Evolutionary conservation across 2,329 filamentous ascomycete species (phyloP), one percentile per base, ranked within the genome.

Genomic region (Endothia cerciana): DNA sequence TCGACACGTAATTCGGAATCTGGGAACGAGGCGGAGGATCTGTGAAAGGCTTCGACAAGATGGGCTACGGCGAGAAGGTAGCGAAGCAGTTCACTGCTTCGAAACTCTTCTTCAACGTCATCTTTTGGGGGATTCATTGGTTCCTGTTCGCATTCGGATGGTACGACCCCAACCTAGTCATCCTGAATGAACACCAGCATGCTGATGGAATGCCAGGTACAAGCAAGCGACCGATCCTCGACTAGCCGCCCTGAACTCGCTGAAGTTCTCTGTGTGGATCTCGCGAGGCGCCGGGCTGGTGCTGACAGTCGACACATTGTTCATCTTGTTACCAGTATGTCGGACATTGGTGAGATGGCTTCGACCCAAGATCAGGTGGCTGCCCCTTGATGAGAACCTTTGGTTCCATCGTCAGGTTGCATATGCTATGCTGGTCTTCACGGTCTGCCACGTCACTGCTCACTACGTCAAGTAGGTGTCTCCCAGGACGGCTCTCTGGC

Each of bases 321-420:
- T 98, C 70, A 97, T 99, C 73, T 80, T 99, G 36, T 83, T 99
- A 67, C 95, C 95, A 7, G 97, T 99, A 83, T 99, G 94, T 82
- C 87, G 95, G 71, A 98, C 94, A 67, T 81, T 98, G 40, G 86
- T 99, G 75, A 88, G 92, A 76, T 91, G 88, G 75, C 78, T 98
- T 65, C 87, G 95, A 70, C 95, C 95, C 33, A 97, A 96, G 82
- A 80, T 97, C 70, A 87, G 88, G 77, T 97, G 91, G 82, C 76
- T 98, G 15, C 95, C 95, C 5, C 85, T 99, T n/a, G 95, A 99
- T 74, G 95, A 99, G 80, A 96, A 93, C 67, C 86, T 94, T 71
- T 99, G 93, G 93, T 96, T 99, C 78, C 95, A 99, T 81, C 87
- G 94, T 70, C 95, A 99, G 78, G 86, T 97, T 53, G 94, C 95